A percentile compares a stretch with the other conserved stretches of the same genome.
Evolutionary conservation across 257 asterid genomes (phyloP).

Genomic region (Craterostigma plantagineum): DNA sequence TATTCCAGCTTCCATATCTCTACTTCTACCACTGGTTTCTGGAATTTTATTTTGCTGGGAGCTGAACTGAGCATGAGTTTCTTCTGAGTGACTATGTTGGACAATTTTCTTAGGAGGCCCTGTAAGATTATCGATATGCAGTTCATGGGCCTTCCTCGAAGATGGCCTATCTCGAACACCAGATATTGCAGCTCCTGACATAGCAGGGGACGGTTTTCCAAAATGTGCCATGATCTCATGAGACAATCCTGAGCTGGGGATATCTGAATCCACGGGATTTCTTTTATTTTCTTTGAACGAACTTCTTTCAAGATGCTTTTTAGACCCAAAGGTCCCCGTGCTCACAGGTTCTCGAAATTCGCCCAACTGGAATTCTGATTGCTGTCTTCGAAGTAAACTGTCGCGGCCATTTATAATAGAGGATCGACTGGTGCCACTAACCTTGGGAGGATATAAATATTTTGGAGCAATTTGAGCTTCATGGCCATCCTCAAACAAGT

Average conservation of each 20-base stretch:
- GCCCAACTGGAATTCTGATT: conserved; percentile 81
- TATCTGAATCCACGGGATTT: conserved; percentile 28
- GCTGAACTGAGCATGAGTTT: conserved; percentile 27
- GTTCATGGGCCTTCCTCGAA: conserved; percentile 38
- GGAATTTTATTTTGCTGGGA: conserved; percentile 22
- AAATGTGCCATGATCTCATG: conserved; percentile 28
- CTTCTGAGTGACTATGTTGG: conserved; percentile 26
- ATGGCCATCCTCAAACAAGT: too few species aligned
- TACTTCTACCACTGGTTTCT: conserved; percentile 29
- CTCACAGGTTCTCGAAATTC: conserved; percentile 65
- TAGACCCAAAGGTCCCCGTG: conserved; percentile 32
- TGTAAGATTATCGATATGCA: conserved; percentile 27
- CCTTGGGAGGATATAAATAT: conserved; percentile 35
- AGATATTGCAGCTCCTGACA: conserved; percentile 20
- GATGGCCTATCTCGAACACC: conserved; percentile 29
- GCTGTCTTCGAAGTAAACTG: conserved; percentile 47
- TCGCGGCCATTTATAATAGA: conserved; percentile 38
- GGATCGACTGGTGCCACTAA: conserved; percentile 25
- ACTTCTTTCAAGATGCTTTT: conserved; percentile 38
- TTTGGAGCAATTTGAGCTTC: conserved; percentile 8
- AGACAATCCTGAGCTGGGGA: conserved; percentile 38
- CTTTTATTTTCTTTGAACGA: conserved; percentile 33
- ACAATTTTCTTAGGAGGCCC: conserved; percentile 31
- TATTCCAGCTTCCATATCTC: conserved; percentile 26
- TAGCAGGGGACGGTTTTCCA: conserved; percentile 31